These are phyloP conservation scores for Mortierella claussenii DNA, from an alignment of 192 early-diverging fungal species.

Conservation along the genomic window DNA sequence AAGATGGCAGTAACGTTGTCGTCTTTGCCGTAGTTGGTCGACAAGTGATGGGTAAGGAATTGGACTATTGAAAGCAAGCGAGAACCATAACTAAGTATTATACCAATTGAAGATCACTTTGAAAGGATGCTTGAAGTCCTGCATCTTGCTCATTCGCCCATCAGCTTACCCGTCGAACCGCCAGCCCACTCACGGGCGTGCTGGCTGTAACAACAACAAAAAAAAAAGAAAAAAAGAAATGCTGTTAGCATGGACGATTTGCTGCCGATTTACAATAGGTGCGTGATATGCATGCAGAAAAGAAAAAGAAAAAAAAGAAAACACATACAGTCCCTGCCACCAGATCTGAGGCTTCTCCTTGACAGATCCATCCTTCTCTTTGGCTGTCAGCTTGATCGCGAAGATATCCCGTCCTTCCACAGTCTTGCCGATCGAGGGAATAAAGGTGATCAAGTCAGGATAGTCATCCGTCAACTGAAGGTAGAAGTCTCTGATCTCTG, in stretches of 20 bases:
- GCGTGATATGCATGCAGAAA: no score
- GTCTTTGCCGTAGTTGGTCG: conserved; percentile 52
- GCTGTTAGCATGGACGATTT: no score
- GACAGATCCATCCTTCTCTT: conserved; percentile 34
- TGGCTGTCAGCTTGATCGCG: conserved; percentile 62
- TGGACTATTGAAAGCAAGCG: conserved; percentile 36
- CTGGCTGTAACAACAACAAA: conserved; percentile 11
- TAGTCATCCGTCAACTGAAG: conserved; percentile 55
- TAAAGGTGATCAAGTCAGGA: conserved; percentile 60
- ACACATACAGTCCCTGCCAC: conserved; percentile 53
- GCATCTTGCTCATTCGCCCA: no score
- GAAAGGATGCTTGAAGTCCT: no score
- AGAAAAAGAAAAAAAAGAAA: background rate
- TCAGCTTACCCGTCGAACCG: conserved; percentile 48
- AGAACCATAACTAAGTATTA: background rate
- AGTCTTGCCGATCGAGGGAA: conserved; percentile 70
- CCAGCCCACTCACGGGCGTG: conserved; percentile 73
- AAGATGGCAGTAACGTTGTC: conserved; percentile 49
- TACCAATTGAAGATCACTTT: no score
- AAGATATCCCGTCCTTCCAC: conserved; percentile 66
- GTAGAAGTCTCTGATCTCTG: conserved; percentile 62
- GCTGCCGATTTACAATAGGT: no score
- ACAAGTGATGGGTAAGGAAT: conserved; percentile 59
- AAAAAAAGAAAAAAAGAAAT: background rate
- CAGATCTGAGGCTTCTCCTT: conserved; percentile 50